Evolutionary conservation across 2,329 filamentous ascomycete genomes (phyloP).

Genomic region (Ophiocordyceps sinensis): DNA sequence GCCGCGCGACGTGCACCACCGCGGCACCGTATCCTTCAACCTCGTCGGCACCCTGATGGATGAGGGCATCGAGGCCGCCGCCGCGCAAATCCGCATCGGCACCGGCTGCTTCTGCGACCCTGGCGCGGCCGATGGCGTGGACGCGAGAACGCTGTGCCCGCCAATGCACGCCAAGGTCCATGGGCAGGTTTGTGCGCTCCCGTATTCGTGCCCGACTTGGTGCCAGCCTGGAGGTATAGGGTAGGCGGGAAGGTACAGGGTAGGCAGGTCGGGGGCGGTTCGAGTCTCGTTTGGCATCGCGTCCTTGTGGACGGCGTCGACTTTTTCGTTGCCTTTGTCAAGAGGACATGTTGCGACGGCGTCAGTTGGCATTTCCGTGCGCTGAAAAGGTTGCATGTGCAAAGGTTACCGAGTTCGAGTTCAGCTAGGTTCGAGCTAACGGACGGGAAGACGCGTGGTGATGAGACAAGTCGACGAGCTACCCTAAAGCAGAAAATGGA

Average conservation of each 20-base stretch:
- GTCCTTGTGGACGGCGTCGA: slow-evolving; percentile 19
- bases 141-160: neutral
- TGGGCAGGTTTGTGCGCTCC: slow-evolving; percentile 9
- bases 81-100: slow-evolving; percentile 20
- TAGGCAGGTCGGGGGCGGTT: slow-evolving; percentile 19
- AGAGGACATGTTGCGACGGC: slow-evolving; percentile 18
- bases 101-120: slow-evolving; percentile 30
- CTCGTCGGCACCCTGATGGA: slow-evolving; percentile 21
- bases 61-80: slow-evolving; percentile 18
- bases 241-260: too few species aligned
- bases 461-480: too few species aligned
- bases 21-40: slow-evolving; percentile 24
- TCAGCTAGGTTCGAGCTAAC: too few species aligned
- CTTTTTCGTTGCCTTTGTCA: slow-evolving; percentile 18
- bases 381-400: too few species aligned
- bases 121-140: slow-evolving; percentile 20
- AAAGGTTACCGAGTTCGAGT: too few species aligned
- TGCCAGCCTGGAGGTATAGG: too few species aligned
- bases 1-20: slow-evolving; percentile 11
- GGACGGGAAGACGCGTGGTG: too few species aligned
- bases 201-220: too few species aligned
- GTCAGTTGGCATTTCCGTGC: too few species aligned
- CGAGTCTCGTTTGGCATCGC: slow-evolving; percentile 24
- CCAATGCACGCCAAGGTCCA: neutral
- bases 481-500: too few species aligned